These are phyloP conservation scores for Seiridium unicorne DNA, from an alignment of 2,329 filamentous ascomycete species.

Conservation along the genomic window DNA sequence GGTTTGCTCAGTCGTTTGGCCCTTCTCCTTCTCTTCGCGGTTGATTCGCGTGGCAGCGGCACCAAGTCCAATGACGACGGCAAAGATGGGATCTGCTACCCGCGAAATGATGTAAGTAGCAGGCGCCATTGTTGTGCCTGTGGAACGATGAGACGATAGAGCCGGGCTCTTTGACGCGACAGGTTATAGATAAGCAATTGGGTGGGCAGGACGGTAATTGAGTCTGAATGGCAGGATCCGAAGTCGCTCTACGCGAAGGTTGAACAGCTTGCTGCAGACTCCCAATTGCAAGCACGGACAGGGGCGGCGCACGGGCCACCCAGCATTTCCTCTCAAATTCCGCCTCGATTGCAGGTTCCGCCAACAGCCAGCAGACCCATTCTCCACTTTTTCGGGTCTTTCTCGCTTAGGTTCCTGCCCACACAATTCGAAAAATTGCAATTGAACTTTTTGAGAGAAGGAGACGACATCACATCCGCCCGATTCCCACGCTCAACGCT, in stretches of 20 bases:
- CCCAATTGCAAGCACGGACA: not conserved
- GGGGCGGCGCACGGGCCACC: not conserved
- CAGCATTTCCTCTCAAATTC: not conserved
- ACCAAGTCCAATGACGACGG: conserved; percentile 52
- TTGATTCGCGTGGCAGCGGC: conserved; percentile 58
- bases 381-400: conserved; percentile 8
- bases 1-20: conserved; percentile 49
- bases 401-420: conserved; percentile 9
- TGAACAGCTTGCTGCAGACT: too few relatives aligned
- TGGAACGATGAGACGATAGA: not conserved
- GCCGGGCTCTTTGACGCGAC: too few relatives aligned
- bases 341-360: not conserved
- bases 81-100: conserved; percentile 58
- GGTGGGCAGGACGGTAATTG: too few relatives aligned
- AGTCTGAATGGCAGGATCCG: not conserved
- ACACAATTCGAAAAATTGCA: conserved; percentile 7
- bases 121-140: conserved; percentile 40
- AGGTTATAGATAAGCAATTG: too few relatives aligned
- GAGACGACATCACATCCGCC: not conserved
- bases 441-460: conserved; percentile 6
- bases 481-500: not conserved
- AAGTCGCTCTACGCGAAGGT: not conserved
- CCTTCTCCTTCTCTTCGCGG: conserved; percentile 59
- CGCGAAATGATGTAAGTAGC: conserved; percentile 61
- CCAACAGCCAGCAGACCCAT: not conserved